phyloP scores from a whole-genome alignment of 1,139 yeast species.

The Lodderomyces elongisporus region DNA sequence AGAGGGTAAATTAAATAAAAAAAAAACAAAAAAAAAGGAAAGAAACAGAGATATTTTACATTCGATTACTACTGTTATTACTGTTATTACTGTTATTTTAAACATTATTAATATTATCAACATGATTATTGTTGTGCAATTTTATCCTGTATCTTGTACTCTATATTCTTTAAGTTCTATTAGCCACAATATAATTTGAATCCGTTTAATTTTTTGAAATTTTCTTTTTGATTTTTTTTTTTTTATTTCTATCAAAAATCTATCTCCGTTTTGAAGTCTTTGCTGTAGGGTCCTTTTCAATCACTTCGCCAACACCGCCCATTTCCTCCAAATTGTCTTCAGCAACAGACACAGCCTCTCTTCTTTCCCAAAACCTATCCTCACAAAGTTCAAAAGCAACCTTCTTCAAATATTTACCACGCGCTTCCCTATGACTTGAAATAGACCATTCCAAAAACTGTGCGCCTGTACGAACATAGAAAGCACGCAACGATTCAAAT shows the following conservation, averaged over 20 bases:
- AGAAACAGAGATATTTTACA: not conserved
- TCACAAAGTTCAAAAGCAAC: constrained; percentile 89
- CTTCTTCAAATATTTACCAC: constrained; percentile 86
- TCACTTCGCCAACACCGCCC: constrained; percentile 87
- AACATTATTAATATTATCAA: no score
- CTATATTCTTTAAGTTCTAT: not conserved
- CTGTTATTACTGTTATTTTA: no score
- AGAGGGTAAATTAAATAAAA: not conserved
- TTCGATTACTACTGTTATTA: no score
- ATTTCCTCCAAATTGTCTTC: constrained; percentile 87
- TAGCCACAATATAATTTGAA: not conserved
- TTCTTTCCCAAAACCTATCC: constrained; percentile 98
- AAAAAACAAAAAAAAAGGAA: not conserved
- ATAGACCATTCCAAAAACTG: constrained; percentile 90
- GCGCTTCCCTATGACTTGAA: constrained; percentile 75
- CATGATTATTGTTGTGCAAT: no score
- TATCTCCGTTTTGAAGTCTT: constrained; percentile 42
- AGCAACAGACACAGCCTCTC: constrained; percentile 83
- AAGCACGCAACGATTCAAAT: constrained; percentile 79
- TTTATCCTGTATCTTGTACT: no score
- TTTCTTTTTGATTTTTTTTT: not conserved
- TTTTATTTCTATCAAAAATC: constrained; percentile 2
- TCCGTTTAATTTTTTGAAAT: not conserved
- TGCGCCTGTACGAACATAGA: constrained; percentile 83
- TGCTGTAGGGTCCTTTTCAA: constrained; percentile 73